Evolutionary conservation across 306 rosid genomes (phyloP), one percentile per base, ranked within the genome.

Genomic region (Castanospermum australe): DNA sequence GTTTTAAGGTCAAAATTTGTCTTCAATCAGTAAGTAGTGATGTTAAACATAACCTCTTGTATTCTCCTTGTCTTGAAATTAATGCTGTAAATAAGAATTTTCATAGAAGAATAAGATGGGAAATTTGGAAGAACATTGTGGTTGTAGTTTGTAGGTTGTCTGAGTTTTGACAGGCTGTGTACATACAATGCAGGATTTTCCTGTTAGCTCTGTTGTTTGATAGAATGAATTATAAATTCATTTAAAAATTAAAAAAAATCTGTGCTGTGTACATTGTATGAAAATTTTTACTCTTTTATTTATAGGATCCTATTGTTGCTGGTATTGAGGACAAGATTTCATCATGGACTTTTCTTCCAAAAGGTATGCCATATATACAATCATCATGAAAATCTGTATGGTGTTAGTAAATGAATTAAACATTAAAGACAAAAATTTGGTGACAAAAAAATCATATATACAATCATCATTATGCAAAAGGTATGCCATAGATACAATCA

Each of bases 331-430:
- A 91, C 80, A 96, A 89, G 93, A 86, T 96, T 84, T 82, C 99
- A 59, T 66, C 99, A 0, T 96, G 94, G 99, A 90, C 99, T 74
- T 96, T 96, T 84, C 98, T 96, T 84, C 99, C 99, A 17, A 96
- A 91, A 91, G 99, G 98, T 96, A 84, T 54, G 60, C 63, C 76
- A 21, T 30, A 70, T 70, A 2, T 30, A 2, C 30, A 22, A 71
- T 60, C 62, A 18, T 68, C 28, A 28, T 35, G n/a, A 33, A 59
- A 76, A 62, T 45, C 25, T 38, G 28, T 22, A 35, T 36, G 4
- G 14, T 14, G 36, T 71, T n/a, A n/a, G n/a, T n/a, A n/a, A n/a
- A n/a, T n/a, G n/a, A n/a, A n/a, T n/a, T n/a, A n/a, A n/a, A n/a
- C n/a, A n/a, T n/a, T n/a, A n/a, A n/a, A n/a, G n/a, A n/a, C n/a